Percentiles rank a stretch among this genome's conserved stretches.
phyloP scores from a whole-genome alignment of 805 yeast genomes.

The Candida khao-thaluensis region DNA sequence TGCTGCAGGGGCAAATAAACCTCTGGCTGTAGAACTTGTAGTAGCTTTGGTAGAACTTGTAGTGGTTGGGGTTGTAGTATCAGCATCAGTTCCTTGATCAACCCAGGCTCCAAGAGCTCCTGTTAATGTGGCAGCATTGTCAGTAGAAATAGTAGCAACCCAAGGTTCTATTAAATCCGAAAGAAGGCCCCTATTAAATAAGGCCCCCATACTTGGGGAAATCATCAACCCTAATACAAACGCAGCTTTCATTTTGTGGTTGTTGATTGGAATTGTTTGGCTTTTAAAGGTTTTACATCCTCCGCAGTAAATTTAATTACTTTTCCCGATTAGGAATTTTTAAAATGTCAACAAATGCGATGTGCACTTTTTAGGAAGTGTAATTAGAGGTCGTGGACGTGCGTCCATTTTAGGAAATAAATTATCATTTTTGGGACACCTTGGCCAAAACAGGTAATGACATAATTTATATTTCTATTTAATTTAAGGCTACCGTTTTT shows the following conservation, averaged over 20 bases:
- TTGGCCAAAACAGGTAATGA: no score
- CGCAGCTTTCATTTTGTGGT: neutral
- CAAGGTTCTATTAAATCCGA: constrained; percentile 6
- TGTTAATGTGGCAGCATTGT: neutral
- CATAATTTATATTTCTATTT: no score
- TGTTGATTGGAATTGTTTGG: neutral
- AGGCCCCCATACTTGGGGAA: neutral
- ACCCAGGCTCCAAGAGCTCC: constrained; percentile 6
- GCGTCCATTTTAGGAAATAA: constrained; percentile 5
- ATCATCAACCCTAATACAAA: neutral
- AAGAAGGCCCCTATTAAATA: constrained; percentile 3
- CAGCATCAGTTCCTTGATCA: constrained; percentile 7
- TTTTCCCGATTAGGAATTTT: constrained; percentile 5
- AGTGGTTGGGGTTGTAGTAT: constrained; percentile 1
- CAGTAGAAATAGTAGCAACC: constrained; percentile 6
- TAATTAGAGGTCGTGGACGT: neutral
- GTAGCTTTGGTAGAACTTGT: neutral
- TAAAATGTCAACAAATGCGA: constrained; percentile 4
- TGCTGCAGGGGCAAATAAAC: constrained; percentile 1
- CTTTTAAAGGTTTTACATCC: constrained; percentile 2
- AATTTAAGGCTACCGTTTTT: constrained; percentile 56
- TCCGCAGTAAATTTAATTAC: constrained; percentile 5
- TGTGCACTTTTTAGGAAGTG: constrained; percentile 2
- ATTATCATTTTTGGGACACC: neutral
- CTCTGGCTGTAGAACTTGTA: neutral